Conservation (phyloP, 345 rosid species). For the Eucalyptus leucophloia region DNA sequence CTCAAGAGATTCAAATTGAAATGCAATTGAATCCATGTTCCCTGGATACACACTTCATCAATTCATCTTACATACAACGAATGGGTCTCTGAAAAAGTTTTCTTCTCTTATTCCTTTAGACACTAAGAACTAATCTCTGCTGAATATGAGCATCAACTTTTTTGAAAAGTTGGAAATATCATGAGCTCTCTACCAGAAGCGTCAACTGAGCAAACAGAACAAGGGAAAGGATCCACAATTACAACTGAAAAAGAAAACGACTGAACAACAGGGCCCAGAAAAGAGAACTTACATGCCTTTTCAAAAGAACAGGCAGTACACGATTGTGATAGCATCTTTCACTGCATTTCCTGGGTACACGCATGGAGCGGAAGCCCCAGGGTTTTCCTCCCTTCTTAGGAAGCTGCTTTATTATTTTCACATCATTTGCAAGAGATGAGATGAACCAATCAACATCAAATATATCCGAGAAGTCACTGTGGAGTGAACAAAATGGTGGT, state of each 20-base stretch:
- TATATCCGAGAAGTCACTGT: constrained; percentile 84
- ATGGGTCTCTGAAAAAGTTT: not conserved
- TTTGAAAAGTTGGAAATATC: not conserved
- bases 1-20: not conserved
- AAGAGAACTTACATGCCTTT: constrained; percentile 97
- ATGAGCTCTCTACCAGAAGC: not conserved
- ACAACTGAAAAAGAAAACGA: not conserved
- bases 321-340: constrained; percentile 81
- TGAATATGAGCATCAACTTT: not conserved
- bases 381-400: constrained; percentile 59
- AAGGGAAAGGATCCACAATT: not conserved
- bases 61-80: not conserved
- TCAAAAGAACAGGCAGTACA: constrained; percentile 84
- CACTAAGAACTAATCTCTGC: not conserved
- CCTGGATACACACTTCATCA: not conserved
- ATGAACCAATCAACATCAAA: constrained; percentile 80
- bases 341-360: constrained; percentile 92
- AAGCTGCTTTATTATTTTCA: constrained; percentile 73
- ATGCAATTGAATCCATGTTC: not conserved
- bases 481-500: not conserved
- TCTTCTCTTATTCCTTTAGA: not conserved
- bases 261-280: not conserved
- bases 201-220: not conserved
- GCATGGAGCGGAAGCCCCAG: constrained; percentile 57
- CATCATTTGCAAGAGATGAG: constrained; percentile 71